Evolutionary conservation across 495 filamentous ascomycete species (phyloP), one percentile per base, ranked within the genome.

Genomic region (Cryomyces minteri): DNA sequence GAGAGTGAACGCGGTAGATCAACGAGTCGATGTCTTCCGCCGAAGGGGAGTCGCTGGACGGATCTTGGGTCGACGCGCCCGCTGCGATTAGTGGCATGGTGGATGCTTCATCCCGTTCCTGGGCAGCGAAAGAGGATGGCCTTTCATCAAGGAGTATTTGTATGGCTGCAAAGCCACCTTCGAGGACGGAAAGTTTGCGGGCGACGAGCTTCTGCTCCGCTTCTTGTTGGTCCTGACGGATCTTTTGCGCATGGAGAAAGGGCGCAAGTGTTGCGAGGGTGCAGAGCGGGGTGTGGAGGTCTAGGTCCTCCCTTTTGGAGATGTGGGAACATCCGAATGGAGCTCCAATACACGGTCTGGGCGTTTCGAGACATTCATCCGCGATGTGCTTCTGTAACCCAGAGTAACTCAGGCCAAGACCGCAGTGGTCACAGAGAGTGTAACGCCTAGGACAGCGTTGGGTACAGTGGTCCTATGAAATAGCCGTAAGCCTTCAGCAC

Each of bases 1-100:
- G 71, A 5, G 72, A 74, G 12, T 83, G 68, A 0, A 84, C 66
- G 49, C 80, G 78, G 31, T 75, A 71, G 2, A 71, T 64, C 29
- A 66, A 55, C 4, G 62, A 60, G 49, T 68, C 67, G 40, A 66
- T 61, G 4, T 58, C 57, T 14, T 53, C 49, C 1, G 6, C 38
- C 34, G 3, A 10, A 10, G 56, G 44, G 6, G 58, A 51, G 37
- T 51, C 43, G 44, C 44, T 14, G 51, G 48, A 54, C 6, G 44
- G 54, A 34, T 48, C 50, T 43, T 31, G 32, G 34, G 40, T 37
- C 28, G 52, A 44, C n/a, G 49, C 8, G 28, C 28, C 40, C 10
- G 40, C 9, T 9, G 2, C 10, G 8, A 41, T 9, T 12, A 37
- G 8, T 37, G 34, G 34, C 9, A 9, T 12, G 0, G 34, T 9